Evolutionary conservation across 306 rosid species (phyloP).

Genomic region (Lupinus albus): DNA sequence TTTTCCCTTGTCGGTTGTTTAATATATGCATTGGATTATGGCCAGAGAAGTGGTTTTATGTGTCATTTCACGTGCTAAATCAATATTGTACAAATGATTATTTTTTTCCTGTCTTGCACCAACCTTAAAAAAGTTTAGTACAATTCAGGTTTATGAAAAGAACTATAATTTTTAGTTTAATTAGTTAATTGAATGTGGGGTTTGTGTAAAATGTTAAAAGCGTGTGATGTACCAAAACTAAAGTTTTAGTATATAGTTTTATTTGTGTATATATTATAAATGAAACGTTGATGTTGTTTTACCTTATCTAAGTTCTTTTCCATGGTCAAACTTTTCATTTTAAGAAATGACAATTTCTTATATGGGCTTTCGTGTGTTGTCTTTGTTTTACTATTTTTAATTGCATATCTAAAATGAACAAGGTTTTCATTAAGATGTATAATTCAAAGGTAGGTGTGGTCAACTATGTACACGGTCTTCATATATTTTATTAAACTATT

Average conservation of each 20-base stretch:
- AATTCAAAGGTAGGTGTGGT: too few relatives aligned
- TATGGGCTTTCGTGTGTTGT: background rate
- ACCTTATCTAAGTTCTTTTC: conserved; percentile 22
- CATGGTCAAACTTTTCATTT: conserved; percentile 8
- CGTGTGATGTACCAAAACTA: too few relatives aligned
- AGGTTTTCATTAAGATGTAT: too few relatives aligned
- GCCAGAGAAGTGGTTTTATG: background rate
- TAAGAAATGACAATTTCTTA: background rate
- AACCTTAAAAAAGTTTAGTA: background rate
- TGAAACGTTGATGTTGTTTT: conserved; percentile 8
- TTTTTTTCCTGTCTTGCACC: background rate
- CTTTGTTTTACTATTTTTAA: background rate
- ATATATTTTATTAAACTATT: too few relatives aligned
- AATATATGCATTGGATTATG: conserved; percentile 27
- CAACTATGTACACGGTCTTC: too few relatives aligned
- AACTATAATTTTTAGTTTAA: too few relatives aligned
- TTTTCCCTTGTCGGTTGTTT: conserved; percentile 22
- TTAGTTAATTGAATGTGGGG: too few relatives aligned
- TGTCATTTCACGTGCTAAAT: background rate
- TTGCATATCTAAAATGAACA: background rate
- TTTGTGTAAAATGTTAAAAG: too few relatives aligned
- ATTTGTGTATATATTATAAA: too few relatives aligned
- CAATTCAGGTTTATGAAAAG: too few relatives aligned
- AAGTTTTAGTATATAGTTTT: too few relatives aligned
- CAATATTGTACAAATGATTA: conserved; percentile 15